Conservation (phyloP, 2,329 filamentous ascomycete species). For the Fusarium praegraminearum region DNA sequence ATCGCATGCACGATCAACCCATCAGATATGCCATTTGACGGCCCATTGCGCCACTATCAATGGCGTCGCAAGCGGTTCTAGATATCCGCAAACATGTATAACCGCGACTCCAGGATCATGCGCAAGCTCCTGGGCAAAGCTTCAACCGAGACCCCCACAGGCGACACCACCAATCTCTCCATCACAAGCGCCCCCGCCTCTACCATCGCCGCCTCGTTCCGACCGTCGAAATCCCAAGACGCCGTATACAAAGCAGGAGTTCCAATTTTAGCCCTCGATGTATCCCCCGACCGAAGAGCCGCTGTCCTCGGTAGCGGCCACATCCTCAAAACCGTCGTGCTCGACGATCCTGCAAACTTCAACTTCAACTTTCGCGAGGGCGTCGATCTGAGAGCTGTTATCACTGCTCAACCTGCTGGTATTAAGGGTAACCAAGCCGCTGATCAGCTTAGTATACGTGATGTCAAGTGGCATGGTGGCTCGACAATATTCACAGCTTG, state of each 20-base stretch:
- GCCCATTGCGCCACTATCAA: slow-evolving; percentile 39
- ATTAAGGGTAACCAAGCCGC: slow-evolving; percentile 56
- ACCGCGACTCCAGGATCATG: slow-evolving; percentile 68
- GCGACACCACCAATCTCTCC: slow-evolving; percentile 54
- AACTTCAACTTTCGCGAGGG: slow-evolving; percentile 64
- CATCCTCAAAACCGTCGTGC: slow-evolving; percentile 69
- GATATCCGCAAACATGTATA: slow-evolving; percentile 59
- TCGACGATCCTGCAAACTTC: slow-evolving; percentile 60
- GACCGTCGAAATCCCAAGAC: slow-evolving; percentile 68
- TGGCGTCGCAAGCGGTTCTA: slow-evolving; percentile 52
- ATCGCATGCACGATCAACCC: slow-evolving; percentile 9
- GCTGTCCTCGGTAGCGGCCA: slow-evolving; percentile 70
- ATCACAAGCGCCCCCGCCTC: slow-evolving; percentile 60
- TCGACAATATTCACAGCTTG: slow-evolving; percentile 72
- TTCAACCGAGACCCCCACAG: slow-evolving; percentile 60
- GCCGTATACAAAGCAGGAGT: slow-evolving; percentile 63
- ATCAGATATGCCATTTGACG: slow-evolving; percentile 32
- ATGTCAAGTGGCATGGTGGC: slow-evolving; percentile 69
- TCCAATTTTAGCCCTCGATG: slow-evolving; percentile 69
- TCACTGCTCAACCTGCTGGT: slow-evolving; percentile 59
- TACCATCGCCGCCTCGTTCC: slow-evolving; percentile 56
- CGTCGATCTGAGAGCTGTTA: slow-evolving; percentile 68
- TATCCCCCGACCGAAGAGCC: slow-evolving; percentile 66
- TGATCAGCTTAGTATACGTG: slow-evolving; percentile 73
- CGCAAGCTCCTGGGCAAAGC: slow-evolving; percentile 70